Percentiles rank a stretch among this genome's conserved stretches.
Evolutionary conservation across 352 stramenopile genomes (phyloP).

Genomic region (Phytophthora sojae): DNA sequence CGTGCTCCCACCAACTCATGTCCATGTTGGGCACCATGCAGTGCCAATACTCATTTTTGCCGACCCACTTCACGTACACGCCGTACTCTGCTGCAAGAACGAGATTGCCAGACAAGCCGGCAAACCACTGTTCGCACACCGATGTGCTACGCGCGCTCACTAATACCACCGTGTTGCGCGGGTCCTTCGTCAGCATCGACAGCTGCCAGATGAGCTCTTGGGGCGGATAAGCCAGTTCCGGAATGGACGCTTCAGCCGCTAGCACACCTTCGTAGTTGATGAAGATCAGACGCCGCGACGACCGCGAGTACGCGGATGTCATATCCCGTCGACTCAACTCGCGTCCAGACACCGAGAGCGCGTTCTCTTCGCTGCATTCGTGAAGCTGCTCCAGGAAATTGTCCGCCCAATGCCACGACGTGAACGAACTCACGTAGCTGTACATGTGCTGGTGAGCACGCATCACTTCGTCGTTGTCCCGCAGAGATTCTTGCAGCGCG

Average conservation of each 20-base stretch:
- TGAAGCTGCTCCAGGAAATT: slow-evolving; percentile 85
- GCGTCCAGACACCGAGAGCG: slow-evolving; percentile 65
- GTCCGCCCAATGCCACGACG: slow-evolving; percentile 74
- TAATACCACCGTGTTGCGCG: slow-evolving; percentile 80
- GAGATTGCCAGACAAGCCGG: slow-evolving; percentile 63
- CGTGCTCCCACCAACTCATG: slow-evolving; percentile 80
- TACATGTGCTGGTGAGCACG: slow-evolving; percentile 85
- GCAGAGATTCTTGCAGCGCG: slow-evolving; percentile 57
- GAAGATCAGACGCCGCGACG: slow-evolving; percentile 76
- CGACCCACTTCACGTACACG: slow-evolving; percentile 83
- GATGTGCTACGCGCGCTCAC: slow-evolving; percentile 73
- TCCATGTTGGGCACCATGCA: slow-evolving; percentile 88
- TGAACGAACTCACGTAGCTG: slow-evolving; percentile 84
- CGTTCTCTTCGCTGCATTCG: slow-evolving; percentile 82
- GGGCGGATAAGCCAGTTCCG: slow-evolving; percentile 85
- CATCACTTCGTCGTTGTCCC: slow-evolving; percentile 75
- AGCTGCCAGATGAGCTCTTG: slow-evolving; percentile 88
- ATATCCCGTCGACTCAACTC: slow-evolving; percentile 89
- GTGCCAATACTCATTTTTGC: slow-evolving; percentile 67
- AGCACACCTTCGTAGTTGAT: slow-evolving; percentile 93
- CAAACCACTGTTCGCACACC: slow-evolving; percentile 86
- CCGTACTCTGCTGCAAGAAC: slow-evolving; percentile 83
- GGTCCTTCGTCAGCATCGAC: slow-evolving; percentile 81
- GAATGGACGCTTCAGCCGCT: slow-evolving; percentile 82
- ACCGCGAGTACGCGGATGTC: slow-evolving; percentile 82